Evolutionary conservation across 2,329 filamentous ascomycete species (phyloP), one percentile per base, ranked within the genome.

Genomic region (Beauveria pseudobassiana): DNA sequence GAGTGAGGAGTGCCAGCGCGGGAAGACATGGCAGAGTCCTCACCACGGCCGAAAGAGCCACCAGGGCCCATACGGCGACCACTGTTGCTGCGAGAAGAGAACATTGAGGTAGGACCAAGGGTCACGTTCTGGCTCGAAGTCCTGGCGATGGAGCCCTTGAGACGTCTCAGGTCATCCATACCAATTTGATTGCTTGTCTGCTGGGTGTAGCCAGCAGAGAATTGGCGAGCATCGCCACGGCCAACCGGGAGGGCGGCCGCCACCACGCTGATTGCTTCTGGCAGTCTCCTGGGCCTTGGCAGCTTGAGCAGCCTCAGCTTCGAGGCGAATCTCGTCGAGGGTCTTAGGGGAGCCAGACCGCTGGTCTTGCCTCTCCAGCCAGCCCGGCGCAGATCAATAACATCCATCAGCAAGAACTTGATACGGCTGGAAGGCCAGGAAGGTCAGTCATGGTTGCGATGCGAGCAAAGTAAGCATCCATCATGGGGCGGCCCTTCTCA

Each of bases 331-430:
- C 77, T 98, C 90, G 4, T 92, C 87, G 59, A 99, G 89, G 9
- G 95, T 99, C 87, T 97, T 97, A 63, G 95, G 95, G 95, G 95
- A 6, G 59, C 59, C 81, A 98, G 98, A 77, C 93, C 89, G 59
- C 80, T 78, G 73, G 96, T 91, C 82, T 96, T 97, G 62, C 91
- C 92, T 64, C 83, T 76, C 95, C 95, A 99, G 72, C 84, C 81
- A 58, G 81, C 79, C 72, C 76, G 85, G 67, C 95, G 88, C 66
- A 99, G 81, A 73, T 99, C 95, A 62, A 96, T 74, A 61, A 96
- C 85, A 72, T 99, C 95, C 87, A 98, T 86, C 64, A 99, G 84
- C 95, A 99, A 98, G 78, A 98, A 99, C 73, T 85, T 87, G 68
- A 97, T 82, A 80, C 95, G 88, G 76, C 92, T 97, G 56, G 87